phyloP scores from a whole-genome alignment of 768 basidiomycete species.

The Boletus edulis region DNA sequence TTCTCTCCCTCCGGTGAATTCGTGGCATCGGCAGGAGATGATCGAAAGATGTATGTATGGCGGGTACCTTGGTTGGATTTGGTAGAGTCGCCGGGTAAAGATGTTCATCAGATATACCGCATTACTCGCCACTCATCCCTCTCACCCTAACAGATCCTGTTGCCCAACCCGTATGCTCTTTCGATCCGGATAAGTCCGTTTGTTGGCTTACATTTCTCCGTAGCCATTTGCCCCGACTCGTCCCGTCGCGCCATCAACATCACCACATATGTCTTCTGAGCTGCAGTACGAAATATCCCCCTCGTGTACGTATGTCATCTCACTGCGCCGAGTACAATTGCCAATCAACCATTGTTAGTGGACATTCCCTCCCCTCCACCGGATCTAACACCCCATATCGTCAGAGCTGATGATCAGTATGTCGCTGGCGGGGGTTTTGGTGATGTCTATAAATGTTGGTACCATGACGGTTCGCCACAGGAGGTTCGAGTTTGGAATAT shows the following conservation, averaged over 20 bases:
- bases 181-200: too few relatives aligned
- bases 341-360: too few relatives aligned
- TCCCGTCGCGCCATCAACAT: too few relatives aligned
- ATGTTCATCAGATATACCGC: background rate
- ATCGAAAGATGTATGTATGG: background rate
- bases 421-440: background rate
- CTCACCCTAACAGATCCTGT: too few relatives aligned
- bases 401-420: background rate
- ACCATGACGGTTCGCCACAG: background rate
- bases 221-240: too few relatives aligned
- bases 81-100: background rate
- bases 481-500: background rate
- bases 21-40: background rate
- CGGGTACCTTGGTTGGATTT: background rate
- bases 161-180: too few relatives aligned
- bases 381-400: background rate
- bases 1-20: conserved; percentile 1
- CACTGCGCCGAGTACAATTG: too few relatives aligned
- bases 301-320: too few relatives aligned
- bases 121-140: too few relatives aligned
- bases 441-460: conserved; percentile 2
- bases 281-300: too few relatives aligned
- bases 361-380: background rate
- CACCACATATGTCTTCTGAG: too few relatives aligned
- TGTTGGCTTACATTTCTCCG: too few relatives aligned